These are phyloP conservation scores for Botrytis byssoidea DNA, from an alignment of 2,329 filamentous ascomycete genomes.

Conservation along the genomic window DNA sequence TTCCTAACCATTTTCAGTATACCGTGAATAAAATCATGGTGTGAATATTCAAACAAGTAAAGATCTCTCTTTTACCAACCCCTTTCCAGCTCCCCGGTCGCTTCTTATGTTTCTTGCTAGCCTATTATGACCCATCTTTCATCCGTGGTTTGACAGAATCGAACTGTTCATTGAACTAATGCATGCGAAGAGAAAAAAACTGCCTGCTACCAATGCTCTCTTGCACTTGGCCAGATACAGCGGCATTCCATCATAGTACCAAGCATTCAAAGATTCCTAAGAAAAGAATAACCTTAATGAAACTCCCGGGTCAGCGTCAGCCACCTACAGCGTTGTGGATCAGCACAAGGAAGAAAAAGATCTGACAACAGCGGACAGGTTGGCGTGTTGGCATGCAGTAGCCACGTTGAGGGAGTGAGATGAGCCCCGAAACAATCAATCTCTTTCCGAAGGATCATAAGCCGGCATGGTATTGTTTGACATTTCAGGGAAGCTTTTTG, in stretches of 20 bases:
- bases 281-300: not conserved
- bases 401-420: constrained; percentile 4
- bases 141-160: not conserved
- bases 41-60: not conserved
- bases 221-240: not conserved
- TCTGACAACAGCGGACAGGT: constrained; percentile 5
- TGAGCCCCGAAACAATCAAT: not conserved
- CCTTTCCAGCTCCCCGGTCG: not conserved
- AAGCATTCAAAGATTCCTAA: not conserved
- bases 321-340: not conserved
- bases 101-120: not conserved
- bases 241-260: not conserved
- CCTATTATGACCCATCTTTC: not conserved
- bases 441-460: not conserved
- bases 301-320: not conserved
- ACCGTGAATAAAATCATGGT: not conserved
- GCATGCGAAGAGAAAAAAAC: not conserved
- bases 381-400: not conserved
- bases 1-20: not conserved
- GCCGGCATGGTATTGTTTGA: not conserved
- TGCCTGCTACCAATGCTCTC: not conserved
- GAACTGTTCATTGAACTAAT: not conserved
- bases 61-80: not conserved
- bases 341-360: not conserved
- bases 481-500: not conserved